Percentiles rank a stretch among this genome's conserved stretches.
Evolutionary conservation across 768 basidiomycete species (phyloP).

Genomic region (Vararia minispora): DNA sequence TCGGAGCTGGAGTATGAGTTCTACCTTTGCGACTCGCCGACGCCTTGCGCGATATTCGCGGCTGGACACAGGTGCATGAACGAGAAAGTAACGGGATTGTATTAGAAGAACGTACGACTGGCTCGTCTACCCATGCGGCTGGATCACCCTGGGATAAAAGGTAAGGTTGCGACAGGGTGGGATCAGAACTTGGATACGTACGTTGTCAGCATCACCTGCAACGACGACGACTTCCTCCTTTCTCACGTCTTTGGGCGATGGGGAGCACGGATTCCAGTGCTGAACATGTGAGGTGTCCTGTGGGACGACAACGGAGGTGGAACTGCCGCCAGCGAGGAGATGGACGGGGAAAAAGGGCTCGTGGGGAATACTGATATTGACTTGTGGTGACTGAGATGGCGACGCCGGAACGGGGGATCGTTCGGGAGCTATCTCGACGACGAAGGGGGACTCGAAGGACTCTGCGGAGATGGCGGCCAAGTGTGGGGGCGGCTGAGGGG

Average conservation of each 20-base stretch:
- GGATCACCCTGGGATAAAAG: no score
- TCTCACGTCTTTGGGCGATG: neutral
- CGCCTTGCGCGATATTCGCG: neutral
- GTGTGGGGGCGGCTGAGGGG: neutral
- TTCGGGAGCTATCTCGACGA: constrained; percentile 7
- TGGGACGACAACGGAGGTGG: no score
- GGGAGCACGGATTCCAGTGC: neutral
- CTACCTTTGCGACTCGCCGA: neutral
- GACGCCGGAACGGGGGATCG: neutral
- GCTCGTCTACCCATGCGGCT: no score
- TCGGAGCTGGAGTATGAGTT: constrained; percentile 8
- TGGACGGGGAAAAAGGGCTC: constrained; percentile 9
- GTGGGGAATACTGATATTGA: constrained; percentile 4
- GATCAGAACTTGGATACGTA: neutral
- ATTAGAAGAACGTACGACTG: no score
- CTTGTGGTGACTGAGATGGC: constrained; percentile 1
- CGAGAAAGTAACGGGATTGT: no score
- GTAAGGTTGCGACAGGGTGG: neutral
- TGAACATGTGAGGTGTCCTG: no score
- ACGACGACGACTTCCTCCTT: neutral
- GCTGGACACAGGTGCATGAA: no score
- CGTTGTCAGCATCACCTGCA: neutral
- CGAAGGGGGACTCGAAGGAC: constrained; percentile 1
- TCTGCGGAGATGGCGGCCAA: neutral
- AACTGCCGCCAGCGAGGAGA: no score